Percentiles rank a stretch among this genome's conserved stretches.
phyloP scores from a whole-genome alignment of 352 stramenopile genomes.

The Aphanomyces cochlioides region DNA sequence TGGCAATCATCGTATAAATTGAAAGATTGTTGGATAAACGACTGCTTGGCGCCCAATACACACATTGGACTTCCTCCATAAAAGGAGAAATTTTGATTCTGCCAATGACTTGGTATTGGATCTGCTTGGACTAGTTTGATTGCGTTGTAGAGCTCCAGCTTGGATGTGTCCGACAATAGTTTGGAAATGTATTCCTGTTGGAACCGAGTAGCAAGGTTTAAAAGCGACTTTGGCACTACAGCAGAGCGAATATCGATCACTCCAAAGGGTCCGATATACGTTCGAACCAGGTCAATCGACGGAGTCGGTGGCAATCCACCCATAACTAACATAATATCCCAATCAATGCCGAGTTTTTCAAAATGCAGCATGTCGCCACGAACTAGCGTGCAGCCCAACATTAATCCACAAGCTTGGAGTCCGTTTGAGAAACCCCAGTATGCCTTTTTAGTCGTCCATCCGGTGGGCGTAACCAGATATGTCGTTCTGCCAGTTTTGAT shows the following conservation, averaged over 20 bases:
- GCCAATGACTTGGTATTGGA: neutral
- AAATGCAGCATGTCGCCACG: constrained; percentile 8
- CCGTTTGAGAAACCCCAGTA: constrained; percentile 22
- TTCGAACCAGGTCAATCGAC: neutral
- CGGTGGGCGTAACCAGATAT: neutral
- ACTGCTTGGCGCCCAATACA: neutral
- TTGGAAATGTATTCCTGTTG: neutral
- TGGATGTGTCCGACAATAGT: neutral
- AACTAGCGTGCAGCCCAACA: neutral
- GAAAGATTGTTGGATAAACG: constrained; percentile 20
- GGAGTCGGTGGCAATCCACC: neutral
- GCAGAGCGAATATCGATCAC: neutral
- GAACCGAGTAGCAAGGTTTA: neutral
- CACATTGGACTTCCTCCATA: constrained; percentile 24
- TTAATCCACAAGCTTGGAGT: neutral
- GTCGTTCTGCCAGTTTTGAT: neutral
- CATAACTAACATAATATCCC: constrained; percentile 12
- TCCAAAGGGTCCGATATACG: constrained; percentile 2
- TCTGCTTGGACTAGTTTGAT: neutral
- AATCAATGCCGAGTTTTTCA: constrained; percentile 9
- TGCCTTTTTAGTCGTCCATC: constrained; percentile 10
- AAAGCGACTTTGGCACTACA: neutral
- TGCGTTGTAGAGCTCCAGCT: neutral
- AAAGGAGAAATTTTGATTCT: neutral
- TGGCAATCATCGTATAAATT: constrained; percentile 14